Base-by-base conservation (phyloP, 2,329 filamentous ascomycete genomes). In the Aschersonia sp. region DNA sequence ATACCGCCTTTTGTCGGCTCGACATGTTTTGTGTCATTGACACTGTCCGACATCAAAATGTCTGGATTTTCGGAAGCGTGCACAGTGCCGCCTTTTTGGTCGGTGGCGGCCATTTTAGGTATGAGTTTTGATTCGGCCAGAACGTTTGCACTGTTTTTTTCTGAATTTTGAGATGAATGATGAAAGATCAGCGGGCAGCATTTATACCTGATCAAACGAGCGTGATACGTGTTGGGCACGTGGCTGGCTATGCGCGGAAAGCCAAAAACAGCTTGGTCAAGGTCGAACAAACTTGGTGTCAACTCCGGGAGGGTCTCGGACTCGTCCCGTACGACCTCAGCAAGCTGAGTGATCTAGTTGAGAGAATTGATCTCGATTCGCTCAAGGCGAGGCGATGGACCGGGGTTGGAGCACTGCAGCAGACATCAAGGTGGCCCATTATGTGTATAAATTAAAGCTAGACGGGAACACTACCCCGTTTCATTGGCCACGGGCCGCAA, bases 381-480 rank as follows among this genome's bases (percentile, higher is more conserved):
- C 22, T 22, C 22, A 22, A 22, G 41, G 33, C 14, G n/a, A 10
- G 14, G n/a, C 32, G 32, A 33, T 45, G 44, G 44, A 45, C 14
- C 11, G 10, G 31, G 44, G 9, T 10, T 45, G 33, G 33, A 37
- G 12, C 22, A 22, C 8, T n/a, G 33, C 12, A 40, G 44, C 32
- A 22, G 44, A 45, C 44, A 45, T 45, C 44, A 45, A 39, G 44
- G 44, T 45, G 44, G 44, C 22, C 5, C 33, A 29, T 39, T 33
- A 22, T 44, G 43, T 44, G 43, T 44, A 44, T 43, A 35, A 44
- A 44, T 44, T 33, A n/a, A 33, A 44, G 43, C 43, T 44, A 33
- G 14, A 30, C 44, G 8, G 22, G 12, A n/a, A 8, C 12, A 14
- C 10, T 29, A 29, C 12, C 31, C n/a, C 6, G 14, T 33, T 40